Evolutionary conservation across 2,329 filamentous ascomycete species (phyloP).

Genomic region (Penicillium sp.): DNA sequence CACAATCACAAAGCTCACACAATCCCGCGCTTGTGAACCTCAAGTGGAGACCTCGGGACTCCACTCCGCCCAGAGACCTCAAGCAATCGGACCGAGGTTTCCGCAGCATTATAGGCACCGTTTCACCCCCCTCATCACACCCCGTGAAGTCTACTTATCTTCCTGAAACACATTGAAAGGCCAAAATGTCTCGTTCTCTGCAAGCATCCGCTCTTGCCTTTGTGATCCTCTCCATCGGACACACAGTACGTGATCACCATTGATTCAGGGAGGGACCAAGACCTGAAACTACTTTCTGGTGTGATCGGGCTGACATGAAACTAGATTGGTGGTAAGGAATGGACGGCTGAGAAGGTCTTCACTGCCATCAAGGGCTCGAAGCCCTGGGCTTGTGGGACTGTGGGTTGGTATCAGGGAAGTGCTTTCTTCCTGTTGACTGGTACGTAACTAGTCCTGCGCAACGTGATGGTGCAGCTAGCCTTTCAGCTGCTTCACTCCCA

Average conservation of each 20-base stretch:
- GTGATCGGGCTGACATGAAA: background rate
- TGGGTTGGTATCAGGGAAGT: constrained; percentile 45
- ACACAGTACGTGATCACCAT: constrained; percentile 20
- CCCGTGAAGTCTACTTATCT: background rate
- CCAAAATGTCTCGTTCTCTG: constrained; percentile 13
- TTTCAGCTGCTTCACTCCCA: background rate
- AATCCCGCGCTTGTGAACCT: background rate
- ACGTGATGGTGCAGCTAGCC: background rate
- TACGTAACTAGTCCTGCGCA: constrained; percentile 5
- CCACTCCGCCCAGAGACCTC: background rate
- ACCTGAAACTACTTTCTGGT: background rate
- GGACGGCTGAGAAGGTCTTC: constrained; percentile 25
- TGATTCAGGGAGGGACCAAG: background rate
- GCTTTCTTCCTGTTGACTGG: constrained; percentile 24
- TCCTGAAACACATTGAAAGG: background rate
- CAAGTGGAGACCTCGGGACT: background rate
- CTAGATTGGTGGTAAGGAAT: constrained; percentile 22
- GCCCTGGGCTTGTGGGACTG: constrained; percentile 22
- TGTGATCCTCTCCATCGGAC: constrained; percentile 21
- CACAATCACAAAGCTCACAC: background rate
- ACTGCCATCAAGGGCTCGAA: constrained; percentile 21
- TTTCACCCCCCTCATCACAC: background rate
- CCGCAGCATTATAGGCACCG: background rate
- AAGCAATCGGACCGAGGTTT: constrained; percentile 3
- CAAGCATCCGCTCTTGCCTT: constrained; percentile 20